Evolutionary conservation across 306 rosid species (phyloP).

Genomic region (Rubus parviflorus): DNA sequence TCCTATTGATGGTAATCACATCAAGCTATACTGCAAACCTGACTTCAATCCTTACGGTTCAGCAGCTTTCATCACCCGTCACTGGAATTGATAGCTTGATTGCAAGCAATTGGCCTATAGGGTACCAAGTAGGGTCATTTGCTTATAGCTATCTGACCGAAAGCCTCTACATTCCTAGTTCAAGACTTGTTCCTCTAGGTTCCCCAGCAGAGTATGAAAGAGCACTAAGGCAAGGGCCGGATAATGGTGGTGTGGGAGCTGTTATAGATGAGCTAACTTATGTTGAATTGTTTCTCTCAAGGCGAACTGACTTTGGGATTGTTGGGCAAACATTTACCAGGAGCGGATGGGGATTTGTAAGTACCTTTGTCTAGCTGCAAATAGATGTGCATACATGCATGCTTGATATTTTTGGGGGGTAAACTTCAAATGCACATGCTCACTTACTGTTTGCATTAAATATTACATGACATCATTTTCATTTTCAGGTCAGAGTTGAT

Average conservation of each 20-base stretch:
- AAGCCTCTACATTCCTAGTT: conserved; percentile 51
- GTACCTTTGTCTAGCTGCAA: conserved; percentile 36
- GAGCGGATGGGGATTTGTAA: conserved; percentile 98
- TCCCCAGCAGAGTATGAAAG: conserved; percentile 80
- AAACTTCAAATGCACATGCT: neutral
- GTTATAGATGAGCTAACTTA: conserved; percentile 86
- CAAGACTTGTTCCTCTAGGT: conserved; percentile 77
- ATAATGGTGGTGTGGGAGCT: conserved; percentile 86
- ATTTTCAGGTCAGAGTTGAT: neutral
- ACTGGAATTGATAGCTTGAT: conserved; percentile 87
- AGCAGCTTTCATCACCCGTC: conserved; percentile 83
- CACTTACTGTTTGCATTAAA: neutral
- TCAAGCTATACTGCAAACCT: conserved; percentile 94
- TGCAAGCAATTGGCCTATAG: conserved; percentile 70
- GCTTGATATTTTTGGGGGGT: neutral
- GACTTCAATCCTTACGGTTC: conserved; percentile 94
- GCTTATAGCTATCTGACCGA: conserved; percentile 77
- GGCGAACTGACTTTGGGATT: conserved; percentile 65
- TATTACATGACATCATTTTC: neutral
- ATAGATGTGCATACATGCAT: conserved; percentile 9
- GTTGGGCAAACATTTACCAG: conserved; percentile 81
- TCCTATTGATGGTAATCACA: conserved; percentile 88
- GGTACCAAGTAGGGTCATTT: conserved; percentile 95
- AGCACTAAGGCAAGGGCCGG: conserved; percentile 72
- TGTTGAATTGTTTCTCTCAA: conserved; percentile 75